Base-by-base conservation (phyloP, 768 basidiomycete genomes). In the Boletus pseudo-olivaceus region DNA sequence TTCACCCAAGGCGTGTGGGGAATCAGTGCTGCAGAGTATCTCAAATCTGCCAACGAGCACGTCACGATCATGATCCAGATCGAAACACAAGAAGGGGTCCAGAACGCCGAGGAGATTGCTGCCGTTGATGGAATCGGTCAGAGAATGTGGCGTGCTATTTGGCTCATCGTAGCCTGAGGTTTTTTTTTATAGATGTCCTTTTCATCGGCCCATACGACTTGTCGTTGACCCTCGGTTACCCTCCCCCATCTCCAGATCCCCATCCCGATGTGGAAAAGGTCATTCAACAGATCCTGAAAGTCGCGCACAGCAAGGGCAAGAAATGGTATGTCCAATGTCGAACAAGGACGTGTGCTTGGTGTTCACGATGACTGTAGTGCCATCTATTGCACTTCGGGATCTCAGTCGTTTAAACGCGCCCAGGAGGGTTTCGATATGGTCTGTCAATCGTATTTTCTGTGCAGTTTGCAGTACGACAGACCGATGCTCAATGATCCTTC, bases 121-220 rank as follows among this genome's bases (percentile, higher is more conserved):
- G 68, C 72, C 3, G 82, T 87, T 2, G 81, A 82, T 23, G 85
- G 85, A 2, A 75, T 88, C 19, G 83, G 82, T 83, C 41, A 63
- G 78, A 61, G 7, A 11, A 45, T 37, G 19, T 8, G 7, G n/a
- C 14, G 1, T 42, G 26, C 4, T 0, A 10, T 19, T 32, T 10
- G 3, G 23, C 23, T n/a, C n/a, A 29, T 10, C 32, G 4, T 14
- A 17, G 3, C 11, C 51, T 55, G 23, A 61, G 23, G 5, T 30
- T 32, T 41, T 11, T 37, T 11, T 6, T 9, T 45, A 49, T 23
- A 78, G 80, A 82, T 55, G 75, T 77, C 14, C 68, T 85, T 20
- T 83, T 84, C 68, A 80, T 87, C 49, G 85, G 85, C 4, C 85
- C 85, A 4, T 87, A 81, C 56, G 85, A 87, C 62, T 75, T 88